Evolutionary conservation across 2,329 filamentous ascomycete species (phyloP).

Genomic region (Verticillium dahliae): DNA sequence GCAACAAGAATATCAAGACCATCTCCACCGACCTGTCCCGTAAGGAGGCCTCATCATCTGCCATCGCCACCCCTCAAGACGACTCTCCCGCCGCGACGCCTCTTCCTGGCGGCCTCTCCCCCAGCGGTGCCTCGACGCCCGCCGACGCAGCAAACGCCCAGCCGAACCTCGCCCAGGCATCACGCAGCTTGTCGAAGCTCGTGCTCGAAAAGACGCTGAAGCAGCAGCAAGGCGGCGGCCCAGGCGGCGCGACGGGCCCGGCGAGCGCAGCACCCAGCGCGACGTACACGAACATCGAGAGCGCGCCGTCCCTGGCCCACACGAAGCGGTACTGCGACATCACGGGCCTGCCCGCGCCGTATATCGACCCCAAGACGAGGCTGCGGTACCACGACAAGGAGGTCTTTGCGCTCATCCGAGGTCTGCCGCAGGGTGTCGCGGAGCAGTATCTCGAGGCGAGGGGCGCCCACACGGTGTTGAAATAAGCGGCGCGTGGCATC

Average conservation of each 20-base stretch:
- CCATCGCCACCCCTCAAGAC: conserved; percentile 65
- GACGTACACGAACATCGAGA: conserved; percentile 96
- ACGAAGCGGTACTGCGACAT: conserved; percentile 92
- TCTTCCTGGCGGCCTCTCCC: conserved; percentile 41
- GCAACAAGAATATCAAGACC: conserved; percentile 98
- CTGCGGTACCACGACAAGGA: conserved; percentile 90
- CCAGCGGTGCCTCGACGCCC: conserved; percentile 52
- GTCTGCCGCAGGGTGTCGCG: conserved; percentile 71
- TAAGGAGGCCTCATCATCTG: conserved; percentile 68
- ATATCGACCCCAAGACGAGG: conserved; percentile 91
- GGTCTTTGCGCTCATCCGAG: conserved; percentile 78
- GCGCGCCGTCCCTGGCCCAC: conserved; percentile 79
- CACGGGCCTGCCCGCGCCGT: conserved; percentile 85
- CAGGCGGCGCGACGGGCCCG: conserved; percentile 46
- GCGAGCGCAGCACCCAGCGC: conserved; percentile 70
- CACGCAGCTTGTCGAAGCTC: conserved; percentile 77
- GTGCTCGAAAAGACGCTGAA: conserved; percentile 77
- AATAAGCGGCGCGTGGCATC: conserved; percentile 42
- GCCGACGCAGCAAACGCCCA: conserved; percentile 28
- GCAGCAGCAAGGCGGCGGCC: conserved; percentile 25
- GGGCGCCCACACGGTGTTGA: conserved; percentile 88
- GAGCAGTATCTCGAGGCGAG: conserved; percentile 87
- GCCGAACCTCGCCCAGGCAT: conserved; percentile 81
- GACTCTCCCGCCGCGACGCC: conserved; percentile 71
- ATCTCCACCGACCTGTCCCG: conserved; percentile 84